Evolutionary conservation across 1,284 basidiomycete species (phyloP), one percentile per base, ranked within the genome.

Genomic region (Cutaneotrichosporon arboriforme): DNA sequence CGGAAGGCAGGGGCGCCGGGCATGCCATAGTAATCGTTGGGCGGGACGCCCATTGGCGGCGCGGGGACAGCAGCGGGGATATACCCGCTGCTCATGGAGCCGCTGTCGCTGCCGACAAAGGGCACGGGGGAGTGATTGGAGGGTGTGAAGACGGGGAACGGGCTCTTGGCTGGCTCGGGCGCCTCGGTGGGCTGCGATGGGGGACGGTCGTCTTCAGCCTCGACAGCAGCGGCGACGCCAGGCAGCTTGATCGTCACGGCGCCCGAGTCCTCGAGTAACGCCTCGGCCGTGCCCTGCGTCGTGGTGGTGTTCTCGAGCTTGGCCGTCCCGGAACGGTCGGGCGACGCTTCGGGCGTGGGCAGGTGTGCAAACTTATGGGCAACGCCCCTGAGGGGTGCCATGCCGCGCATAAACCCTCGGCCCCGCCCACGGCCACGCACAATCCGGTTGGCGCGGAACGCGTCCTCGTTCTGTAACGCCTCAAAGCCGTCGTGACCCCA

Each of bases 1-100:
- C 44, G 48, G 81, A 77, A 35, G 80, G 76, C 58, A 81, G 89
- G 83, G 37, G 84, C 84, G 23, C 34, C 39, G 41, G 51, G 17
- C 51, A 88, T 68, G 68, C 88, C 86, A 69, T 84, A 90, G 21
- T 86, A 79, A 74, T 86, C 81, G 35, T 87, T 88, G 50, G 84
- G 82, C 45, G 82, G 40, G 33, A 52, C 40, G 33, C 39, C 43
- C 26, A 52, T 43, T 5, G 44, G 40, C 7, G 43, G 49, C 43
- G 21, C 44, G 9, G 43, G 52, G 7, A 31, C 26, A 31, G 7
- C 26, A 31, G 26, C 26, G 7, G 26, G 26, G 17, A 59, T 26
- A 42, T 53, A 59, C 21, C 23, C 53, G 40, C 54, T 54, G 57
- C 57, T 55, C 20, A 65, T 63, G 10, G 65, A 66, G 13, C 67